Evolutionary conservation across 2,329 filamentous ascomycete genomes (phyloP).

Genomic region (Ceratocystis huliohia): DNA sequence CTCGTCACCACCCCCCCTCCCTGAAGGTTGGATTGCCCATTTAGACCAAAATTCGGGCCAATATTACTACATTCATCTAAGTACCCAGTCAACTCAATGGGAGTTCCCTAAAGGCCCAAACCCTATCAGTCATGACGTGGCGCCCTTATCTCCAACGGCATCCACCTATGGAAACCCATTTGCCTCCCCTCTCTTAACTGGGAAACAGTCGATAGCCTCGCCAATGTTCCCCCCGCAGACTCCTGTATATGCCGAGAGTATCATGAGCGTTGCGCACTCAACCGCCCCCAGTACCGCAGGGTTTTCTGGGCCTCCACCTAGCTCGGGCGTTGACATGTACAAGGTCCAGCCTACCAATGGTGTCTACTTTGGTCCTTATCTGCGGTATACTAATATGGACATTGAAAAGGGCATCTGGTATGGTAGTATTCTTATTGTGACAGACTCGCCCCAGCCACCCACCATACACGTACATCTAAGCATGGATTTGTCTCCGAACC

Average conservation of each 20-base stretch:
- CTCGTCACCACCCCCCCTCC: slow-evolving; percentile 84
- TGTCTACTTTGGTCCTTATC: slow-evolving; percentile 93
- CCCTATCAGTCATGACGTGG: slow-evolving; percentile 68
- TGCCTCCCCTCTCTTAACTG: slow-evolving; percentile 52
- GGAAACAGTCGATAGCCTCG: slow-evolving; percentile 47
- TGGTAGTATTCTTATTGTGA: slow-evolving; percentile 85
- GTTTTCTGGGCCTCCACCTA: slow-evolving; percentile 78
- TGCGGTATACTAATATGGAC: slow-evolving; percentile 96
- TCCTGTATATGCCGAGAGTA: slow-evolving; percentile 73
- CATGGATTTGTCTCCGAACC: slow-evolving; percentile 81
- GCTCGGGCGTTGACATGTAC: slow-evolving; percentile 84
- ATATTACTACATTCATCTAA: slow-evolving; percentile 97
- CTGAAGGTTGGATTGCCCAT: slow-evolving; percentile 97
- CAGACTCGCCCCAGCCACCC: slow-evolving; percentile 79
- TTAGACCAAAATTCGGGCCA: slow-evolving; percentile 90
- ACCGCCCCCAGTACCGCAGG: slow-evolving; percentile 66
- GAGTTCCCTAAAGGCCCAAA: slow-evolving; percentile 95
- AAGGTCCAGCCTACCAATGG: slow-evolving; percentile 87
- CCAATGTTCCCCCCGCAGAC: slow-evolving; percentile 74
- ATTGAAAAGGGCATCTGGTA: slow-evolving; percentile 81
- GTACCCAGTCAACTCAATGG: slow-evolving; percentile 94
- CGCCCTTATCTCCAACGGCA: slow-evolving; percentile 69
- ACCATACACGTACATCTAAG: slow-evolving; percentile 94
- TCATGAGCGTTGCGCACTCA: slow-evolving; percentile 65
- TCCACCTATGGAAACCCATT: slow-evolving; percentile 66